Conservation (phyloP, 2,329 filamentous ascomycete species). For the Fusarium dimerum region DNA sequence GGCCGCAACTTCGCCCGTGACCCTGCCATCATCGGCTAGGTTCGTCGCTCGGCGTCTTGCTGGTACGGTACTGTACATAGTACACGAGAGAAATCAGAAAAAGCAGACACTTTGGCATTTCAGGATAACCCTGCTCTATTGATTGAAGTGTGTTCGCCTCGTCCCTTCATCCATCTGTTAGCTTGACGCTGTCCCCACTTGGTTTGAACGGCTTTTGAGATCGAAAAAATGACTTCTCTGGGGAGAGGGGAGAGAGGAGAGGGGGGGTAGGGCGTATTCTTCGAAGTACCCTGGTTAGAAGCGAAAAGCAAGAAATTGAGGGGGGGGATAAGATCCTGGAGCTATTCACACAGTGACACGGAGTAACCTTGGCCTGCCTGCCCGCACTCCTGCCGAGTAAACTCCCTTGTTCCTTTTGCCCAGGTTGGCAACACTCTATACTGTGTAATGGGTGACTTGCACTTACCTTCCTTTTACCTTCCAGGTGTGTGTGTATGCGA, state of each 20-base stretch:
- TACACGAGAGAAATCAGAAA: no score
- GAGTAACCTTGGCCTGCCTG: no score
- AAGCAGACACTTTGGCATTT: no score
- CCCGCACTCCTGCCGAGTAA: no score
- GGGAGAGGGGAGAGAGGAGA: slow-evolving; percentile 4
- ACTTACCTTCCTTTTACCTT: no score
- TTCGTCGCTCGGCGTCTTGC: neutral
- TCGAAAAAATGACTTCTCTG: slow-evolving; percentile 9
- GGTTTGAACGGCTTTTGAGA: slow-evolving; percentile 17
- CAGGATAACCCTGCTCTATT: neutral
- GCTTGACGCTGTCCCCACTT: slow-evolving; percentile 23
- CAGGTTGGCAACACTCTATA: no score
- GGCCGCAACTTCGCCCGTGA: neutral
- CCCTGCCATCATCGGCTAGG: neutral
- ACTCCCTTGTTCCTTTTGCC: no score
- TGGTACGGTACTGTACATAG: no score
- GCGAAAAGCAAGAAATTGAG: neutral
- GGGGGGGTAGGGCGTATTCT: slow-evolving; percentile 3
- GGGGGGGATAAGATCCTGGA: no score
- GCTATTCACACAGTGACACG: no score
- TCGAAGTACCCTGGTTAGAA: neutral
- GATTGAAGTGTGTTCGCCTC: slow-evolving; percentile 8
- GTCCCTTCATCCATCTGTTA: slow-evolving; percentile 17
- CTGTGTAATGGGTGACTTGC: no score
- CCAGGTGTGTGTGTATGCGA: no score